phyloP scores from a whole-genome alignment of 1,139 yeast genomes.

The Waltiozyma sp. region DNA sequence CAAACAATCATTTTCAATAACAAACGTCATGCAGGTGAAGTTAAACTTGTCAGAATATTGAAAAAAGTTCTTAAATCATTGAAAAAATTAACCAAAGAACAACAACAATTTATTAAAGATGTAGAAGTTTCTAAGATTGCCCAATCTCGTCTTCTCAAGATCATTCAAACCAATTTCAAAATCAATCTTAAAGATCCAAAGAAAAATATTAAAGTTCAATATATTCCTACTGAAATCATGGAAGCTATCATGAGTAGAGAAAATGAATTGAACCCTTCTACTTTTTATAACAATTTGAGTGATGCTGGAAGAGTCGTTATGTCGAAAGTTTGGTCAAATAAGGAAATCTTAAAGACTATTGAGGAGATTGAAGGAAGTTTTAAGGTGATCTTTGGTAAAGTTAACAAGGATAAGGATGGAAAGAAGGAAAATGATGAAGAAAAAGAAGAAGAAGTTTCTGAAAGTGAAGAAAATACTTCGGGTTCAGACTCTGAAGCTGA shows the following conservation, averaged over 20 bases:
- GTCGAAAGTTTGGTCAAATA: constrained; percentile 51
- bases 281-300: constrained; percentile 10
- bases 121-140: background rate
- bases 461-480: constrained; percentile 9
- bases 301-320: constrained; percentile 12
- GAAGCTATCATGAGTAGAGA: constrained; percentile 8
- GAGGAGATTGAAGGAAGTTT: constrained; percentile 47
- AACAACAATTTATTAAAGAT: background rate
- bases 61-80: background rate
- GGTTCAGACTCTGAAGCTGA: constrained; percentile 11
- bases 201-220: background rate
- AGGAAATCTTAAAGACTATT: constrained; percentile 35
- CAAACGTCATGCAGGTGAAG: background rate
- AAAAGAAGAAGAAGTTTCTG: constrained; percentile 9
- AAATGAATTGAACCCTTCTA: constrained; percentile 11
- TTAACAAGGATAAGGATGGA: constrained; percentile 21
- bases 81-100: background rate
- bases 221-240: constrained; percentile 12
- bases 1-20: background rate
- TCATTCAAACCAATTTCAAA: background rate
- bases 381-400: constrained; percentile 48
- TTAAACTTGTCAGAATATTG: background rate
- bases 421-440: constrained; percentile 21
- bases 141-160: background rate
- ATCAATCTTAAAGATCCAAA: background rate